These are phyloP conservation scores for Eutrema yunnanense DNA, from an alignment of 345 rosid species.

Conservation along the genomic window DNA sequence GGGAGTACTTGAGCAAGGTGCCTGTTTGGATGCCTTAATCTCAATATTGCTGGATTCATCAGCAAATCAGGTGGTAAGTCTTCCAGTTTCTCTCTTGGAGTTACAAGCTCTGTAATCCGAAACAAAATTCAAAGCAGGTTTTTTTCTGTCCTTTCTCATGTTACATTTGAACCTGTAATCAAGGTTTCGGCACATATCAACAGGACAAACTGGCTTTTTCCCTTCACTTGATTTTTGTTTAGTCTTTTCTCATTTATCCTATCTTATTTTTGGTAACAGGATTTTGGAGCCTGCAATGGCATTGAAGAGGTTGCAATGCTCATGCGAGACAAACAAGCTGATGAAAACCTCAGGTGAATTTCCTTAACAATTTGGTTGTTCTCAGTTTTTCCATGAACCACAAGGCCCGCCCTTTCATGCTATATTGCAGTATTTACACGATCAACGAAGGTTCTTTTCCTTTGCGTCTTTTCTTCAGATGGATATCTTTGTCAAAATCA, in stretches of 20 bases:
- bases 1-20: constrained; percentile 81
- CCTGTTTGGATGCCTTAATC: constrained; percentile 86
- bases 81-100: not conserved
- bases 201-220: not conserved
- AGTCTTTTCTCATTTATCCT: not conserved
- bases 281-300: constrained; percentile 81
- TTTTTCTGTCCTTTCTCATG: not conserved
- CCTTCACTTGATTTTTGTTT: not conserved
- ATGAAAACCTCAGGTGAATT: constrained; percentile 82
- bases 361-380: not conserved
- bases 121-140: not conserved
- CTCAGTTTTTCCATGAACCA: not conserved
- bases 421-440: not conserved
- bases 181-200: not conserved
- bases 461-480: not conserved
- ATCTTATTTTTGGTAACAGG: constrained; percentile 35
- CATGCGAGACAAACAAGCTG: constrained; percentile 80
- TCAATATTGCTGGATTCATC: constrained; percentile 85
- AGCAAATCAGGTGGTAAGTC: constrained; percentile 79
- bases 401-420: not conserved
- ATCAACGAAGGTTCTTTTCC: not conserved
- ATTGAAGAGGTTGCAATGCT: constrained; percentile 88
- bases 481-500: not conserved
- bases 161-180: not conserved
- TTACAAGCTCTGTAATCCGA: not conserved